phyloP scores from a whole-genome alignment of 345 rosid species.

The Laguncularia racemosa region DNA sequence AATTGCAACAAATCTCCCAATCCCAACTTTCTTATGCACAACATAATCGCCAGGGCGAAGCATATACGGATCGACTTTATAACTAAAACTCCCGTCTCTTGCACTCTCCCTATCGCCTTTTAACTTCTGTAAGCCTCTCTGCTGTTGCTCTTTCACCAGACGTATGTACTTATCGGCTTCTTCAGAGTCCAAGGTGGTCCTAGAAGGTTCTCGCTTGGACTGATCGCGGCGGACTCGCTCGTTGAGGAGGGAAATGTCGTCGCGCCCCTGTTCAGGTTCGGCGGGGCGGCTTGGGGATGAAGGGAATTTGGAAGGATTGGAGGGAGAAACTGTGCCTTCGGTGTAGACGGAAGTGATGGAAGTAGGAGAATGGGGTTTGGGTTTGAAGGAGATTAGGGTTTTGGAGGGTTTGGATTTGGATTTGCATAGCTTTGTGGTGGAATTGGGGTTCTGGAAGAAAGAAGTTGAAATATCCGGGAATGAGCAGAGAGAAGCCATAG shows the following conservation, averaged over 20 bases:
- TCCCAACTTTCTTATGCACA: conserved; percentile 89
- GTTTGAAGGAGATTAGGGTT: background rate
- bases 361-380: conserved; percentile 18
- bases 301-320: background rate
- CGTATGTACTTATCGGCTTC: conserved; percentile 84
- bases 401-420: background rate
- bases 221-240: conserved; percentile 69
- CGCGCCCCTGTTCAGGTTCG: conserved; percentile 34
- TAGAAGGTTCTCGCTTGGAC: conserved; percentile 43
- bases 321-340: conserved; percentile 22
- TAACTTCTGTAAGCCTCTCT: conserved; percentile 80
- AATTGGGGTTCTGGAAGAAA: conserved; percentile 7
- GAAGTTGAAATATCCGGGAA: conserved; percentile 24
- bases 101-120: conserved; percentile 45
- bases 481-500: conserved; percentile 44
- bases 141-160: conserved; percentile 81
- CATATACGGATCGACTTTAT: conserved; percentile 79
- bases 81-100: conserved; percentile 43
- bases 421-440: background rate
- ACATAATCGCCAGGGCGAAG: conserved; percentile 79
- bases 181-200: conserved; percentile 58
- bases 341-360: conserved; percentile 33
- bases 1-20: conserved; percentile 87
- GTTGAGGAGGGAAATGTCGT: conserved; percentile 64
- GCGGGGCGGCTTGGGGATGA: conserved; percentile 16